Conservation (phyloP, 163 green algal species). For the Chlorella variabilis region DNA sequence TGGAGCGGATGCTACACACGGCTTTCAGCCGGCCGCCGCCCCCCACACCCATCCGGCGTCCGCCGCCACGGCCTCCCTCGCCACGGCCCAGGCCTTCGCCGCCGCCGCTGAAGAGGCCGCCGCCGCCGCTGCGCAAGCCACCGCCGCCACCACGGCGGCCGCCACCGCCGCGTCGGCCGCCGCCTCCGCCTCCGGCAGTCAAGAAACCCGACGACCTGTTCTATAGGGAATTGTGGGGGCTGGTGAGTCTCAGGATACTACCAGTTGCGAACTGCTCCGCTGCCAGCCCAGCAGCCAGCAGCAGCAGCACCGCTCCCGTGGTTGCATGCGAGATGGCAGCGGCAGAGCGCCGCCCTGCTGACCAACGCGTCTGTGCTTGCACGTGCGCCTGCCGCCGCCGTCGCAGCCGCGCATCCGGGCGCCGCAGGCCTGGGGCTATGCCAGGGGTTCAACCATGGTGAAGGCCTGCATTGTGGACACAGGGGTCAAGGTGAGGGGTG, state of each 20-base stretch:
- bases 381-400: not conserved
- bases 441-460: not conserved
- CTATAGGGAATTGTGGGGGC: not conserved
- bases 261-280: too few species aligned
- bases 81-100: too few species aligned
- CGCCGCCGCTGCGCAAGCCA: not conserved
- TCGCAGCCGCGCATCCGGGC: not conserved
- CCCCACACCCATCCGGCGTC: not conserved
- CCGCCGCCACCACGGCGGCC: too few species aligned
- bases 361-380: not conserved
- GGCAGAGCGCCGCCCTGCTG: too few species aligned
- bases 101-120: not conserved
- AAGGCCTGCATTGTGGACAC: slow-evolving; percentile 4
- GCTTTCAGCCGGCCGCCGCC: not conserved
- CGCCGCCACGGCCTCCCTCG: too few species aligned
- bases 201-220: not conserved
- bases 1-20: too few species aligned
- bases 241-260: not conserved
- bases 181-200: too few species aligned
- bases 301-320: too few species aligned
- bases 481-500: not conserved
- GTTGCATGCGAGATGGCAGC: not conserved
- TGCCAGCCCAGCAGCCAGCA: too few species aligned
- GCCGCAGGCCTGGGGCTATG: not conserved
- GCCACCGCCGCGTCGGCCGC: too few species aligned